phyloP scores from a whole-genome alignment of 768 basidiomycete genomes.

The Asterophora parasitica region DNA sequence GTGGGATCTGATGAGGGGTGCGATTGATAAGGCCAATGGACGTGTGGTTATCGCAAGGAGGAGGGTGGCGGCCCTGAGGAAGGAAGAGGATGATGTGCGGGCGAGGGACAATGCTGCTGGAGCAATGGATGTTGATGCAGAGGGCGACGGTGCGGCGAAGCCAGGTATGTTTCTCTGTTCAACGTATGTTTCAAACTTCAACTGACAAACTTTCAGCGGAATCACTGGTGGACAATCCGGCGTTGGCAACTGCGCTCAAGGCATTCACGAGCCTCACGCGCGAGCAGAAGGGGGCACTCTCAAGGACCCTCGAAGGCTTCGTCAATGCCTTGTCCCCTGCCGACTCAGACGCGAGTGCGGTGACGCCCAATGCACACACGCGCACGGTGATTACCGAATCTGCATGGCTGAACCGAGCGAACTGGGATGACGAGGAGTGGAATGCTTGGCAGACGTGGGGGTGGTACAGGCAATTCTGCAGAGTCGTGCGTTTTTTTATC shows the following conservation, averaged over 20 bases:
- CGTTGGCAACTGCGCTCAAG: slow-evolving; percentile 66
- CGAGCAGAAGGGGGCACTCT: slow-evolving; percentile 72
- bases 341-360: slow-evolving; percentile 7
- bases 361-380: slow-evolving; percentile 46
- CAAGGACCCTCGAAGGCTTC: slow-evolving; percentile 74
- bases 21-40: slow-evolving; percentile 88
- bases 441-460: slow-evolving; percentile 84
- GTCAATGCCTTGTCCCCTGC: slow-evolving; percentile 52
- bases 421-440: slow-evolving; percentile 76
- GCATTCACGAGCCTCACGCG: slow-evolving; percentile 68
- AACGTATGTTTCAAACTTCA: background rate
- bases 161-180: slow-evolving; percentile 28
- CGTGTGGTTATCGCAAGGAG: slow-evolving; percentile 73
- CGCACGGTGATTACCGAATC: slow-evolving; percentile 56
- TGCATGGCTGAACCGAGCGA: slow-evolving; percentile 65
- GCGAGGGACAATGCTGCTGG: slow-evolving; percentile 57
- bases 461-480: slow-evolving; percentile 88
- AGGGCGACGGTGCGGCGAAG: slow-evolving; percentile 61
- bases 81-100: slow-evolving; percentile 84
- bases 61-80: slow-evolving; percentile 69
- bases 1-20: slow-evolving; percentile 83
- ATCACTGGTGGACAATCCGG: slow-evolving; percentile 55
- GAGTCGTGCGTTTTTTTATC: slow-evolving; percentile 48
- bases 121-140: slow-evolving; percentile 73
- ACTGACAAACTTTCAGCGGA: slow-evolving; percentile 27